phyloP scores from a whole-genome alignment of 352 stramenopile genomes.

The Thalassiosira delicatula region DNA sequence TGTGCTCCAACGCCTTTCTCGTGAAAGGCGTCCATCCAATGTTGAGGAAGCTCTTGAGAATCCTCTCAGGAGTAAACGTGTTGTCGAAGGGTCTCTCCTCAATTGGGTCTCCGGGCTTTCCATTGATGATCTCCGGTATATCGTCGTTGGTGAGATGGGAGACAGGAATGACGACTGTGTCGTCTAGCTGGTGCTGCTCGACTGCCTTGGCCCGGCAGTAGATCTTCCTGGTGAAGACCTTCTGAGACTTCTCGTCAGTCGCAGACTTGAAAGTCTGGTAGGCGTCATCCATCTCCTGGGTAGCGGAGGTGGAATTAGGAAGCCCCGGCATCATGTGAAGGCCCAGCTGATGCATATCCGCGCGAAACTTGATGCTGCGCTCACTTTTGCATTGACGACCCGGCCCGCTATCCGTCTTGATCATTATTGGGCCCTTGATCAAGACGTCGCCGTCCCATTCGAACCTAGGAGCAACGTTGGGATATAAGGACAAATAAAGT shows the following conservation, averaged over 20 bases:
- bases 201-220: neutral
- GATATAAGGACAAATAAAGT: too few species aligned
- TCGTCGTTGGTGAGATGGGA: too few species aligned
- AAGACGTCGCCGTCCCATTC: too few species aligned
- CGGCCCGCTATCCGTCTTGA: constrained; percentile 1
- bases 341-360: neutral
- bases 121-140: neutral
- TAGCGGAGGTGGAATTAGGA: neutral
- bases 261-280: neutral
- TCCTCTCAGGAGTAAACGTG: neutral
- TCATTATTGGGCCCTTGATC: neutral
- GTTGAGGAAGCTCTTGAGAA: neutral
- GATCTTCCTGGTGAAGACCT: neutral
- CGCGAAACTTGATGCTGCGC: neutral
- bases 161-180: too few species aligned
- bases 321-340: neutral
- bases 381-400: neutral
- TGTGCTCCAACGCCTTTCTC: too few species aligned
- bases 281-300: constrained; percentile 13
- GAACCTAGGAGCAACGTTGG: too few species aligned
- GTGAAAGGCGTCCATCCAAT: neutral
- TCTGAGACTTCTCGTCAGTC: neutral
- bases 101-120: neutral
- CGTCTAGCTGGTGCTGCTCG: too few species aligned
- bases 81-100: neutral